These are phyloP conservation scores for Raphanus hybrid DNA, from an alignment of 441 rosid genomes.

Conservation along the genomic window DNA sequence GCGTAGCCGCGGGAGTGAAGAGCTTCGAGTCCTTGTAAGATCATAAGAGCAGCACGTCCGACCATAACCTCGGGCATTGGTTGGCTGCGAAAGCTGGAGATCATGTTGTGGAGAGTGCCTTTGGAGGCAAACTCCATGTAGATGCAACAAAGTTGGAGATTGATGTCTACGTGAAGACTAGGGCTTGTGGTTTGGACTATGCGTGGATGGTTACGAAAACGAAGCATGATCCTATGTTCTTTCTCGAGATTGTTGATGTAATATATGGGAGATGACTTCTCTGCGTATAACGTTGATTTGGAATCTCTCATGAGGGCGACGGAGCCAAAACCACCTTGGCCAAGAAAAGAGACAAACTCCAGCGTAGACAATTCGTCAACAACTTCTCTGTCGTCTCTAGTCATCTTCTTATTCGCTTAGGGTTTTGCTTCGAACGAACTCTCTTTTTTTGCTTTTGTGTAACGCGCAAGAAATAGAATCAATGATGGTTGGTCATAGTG, in stretches of 20 bases:
- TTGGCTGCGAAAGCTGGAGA: neutral
- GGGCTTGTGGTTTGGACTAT: conserved; percentile 11
- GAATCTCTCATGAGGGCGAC: neutral
- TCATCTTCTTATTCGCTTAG: neutral
- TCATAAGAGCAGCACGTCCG: neutral
- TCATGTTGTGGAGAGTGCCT: conserved; percentile 21
- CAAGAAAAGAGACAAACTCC: neutral
- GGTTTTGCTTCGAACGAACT: too few relatives aligned
- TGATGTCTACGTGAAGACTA: neutral
- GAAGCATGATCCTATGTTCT: conserved; percentile 15
- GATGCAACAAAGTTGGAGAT: neutral
- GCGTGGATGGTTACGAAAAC: conserved; percentile 8
- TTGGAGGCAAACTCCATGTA: conserved; percentile 17
- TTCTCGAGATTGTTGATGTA: neutral
- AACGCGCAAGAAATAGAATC: neutral
- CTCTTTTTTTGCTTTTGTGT: too few relatives aligned
- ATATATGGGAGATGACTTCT: neutral
- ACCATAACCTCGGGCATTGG: conserved; percentile 15
- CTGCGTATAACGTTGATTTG: neutral
- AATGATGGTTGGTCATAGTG: neutral
- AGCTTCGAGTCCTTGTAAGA: conserved; percentile 19
- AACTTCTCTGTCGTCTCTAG: neutral
- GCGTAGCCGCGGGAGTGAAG: conserved; percentile 22
- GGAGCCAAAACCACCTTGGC: conserved; percentile 15
- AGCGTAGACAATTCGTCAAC: neutral